These are phyloP conservation scores for Elsinoe arachidis DNA, from an alignment of 2,329 filamentous ascomycete species.

Conservation along the genomic window DNA sequence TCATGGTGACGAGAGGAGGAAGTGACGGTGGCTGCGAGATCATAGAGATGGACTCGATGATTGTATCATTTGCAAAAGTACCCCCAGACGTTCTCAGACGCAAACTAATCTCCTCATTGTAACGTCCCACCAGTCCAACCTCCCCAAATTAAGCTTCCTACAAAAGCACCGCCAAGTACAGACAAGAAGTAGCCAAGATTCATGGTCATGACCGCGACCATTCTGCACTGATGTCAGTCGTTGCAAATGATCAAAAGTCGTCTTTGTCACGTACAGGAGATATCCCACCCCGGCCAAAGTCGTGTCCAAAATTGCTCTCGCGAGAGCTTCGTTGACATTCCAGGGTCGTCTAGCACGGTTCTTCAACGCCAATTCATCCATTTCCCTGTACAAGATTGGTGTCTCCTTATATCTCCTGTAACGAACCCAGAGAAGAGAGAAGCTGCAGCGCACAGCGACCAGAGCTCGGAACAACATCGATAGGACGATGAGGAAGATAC, in stretches of 20 bases:
- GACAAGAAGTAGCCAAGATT: constrained; percentile 83
- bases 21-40: not conserved
- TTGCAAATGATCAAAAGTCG: not conserved
- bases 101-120: no score
- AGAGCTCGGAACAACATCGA: constrained; percentile 61
- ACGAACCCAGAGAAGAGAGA: not conserved
- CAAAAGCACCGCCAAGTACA: constrained; percentile 66
- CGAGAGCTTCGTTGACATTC: constrained; percentile 56
- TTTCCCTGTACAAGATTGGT: not conserved
- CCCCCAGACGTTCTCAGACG: no score
- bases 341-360: constrained; percentile 11
- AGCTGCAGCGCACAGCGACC: constrained; percentile 42
- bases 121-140: no score
- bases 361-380: not conserved
- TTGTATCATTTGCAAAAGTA: no score
- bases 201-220: constrained; percentile 86
- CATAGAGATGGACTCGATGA: not conserved
- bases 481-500: constrained; percentile 80
- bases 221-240: constrained; percentile 46
- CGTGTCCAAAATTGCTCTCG: constrained; percentile 62
- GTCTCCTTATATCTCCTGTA: not conserved
- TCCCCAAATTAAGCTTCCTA: constrained; percentile 51
- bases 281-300: constrained; percentile 68
- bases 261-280: constrained; percentile 60
- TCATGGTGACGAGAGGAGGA: constrained; percentile 5